Conservation (phyloP, 2,329 filamentous ascomycete species). For the Trichoderma aggressivum region DNA sequence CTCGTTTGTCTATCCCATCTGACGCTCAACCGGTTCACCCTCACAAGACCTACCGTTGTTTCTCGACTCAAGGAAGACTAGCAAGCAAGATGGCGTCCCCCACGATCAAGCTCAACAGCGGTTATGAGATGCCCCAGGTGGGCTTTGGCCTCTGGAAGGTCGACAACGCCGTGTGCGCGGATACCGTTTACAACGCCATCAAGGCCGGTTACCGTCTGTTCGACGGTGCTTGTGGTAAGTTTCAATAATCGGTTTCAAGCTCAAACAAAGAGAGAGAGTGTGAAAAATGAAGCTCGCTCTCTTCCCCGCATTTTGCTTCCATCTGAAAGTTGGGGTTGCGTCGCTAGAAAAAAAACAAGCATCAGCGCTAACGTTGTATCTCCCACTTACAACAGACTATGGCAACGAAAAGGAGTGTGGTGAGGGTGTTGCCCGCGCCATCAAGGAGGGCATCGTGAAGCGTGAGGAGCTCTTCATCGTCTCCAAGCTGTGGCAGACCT, state of each 20-base stretch:
- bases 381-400: constrained; percentile 56
- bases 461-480: constrained; percentile 88
- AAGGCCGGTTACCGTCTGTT: constrained; percentile 60
- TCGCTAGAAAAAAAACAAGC: not conserved
- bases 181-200: constrained; percentile 74
- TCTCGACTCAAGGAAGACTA: constrained; percentile 14
- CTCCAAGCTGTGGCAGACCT: constrained; percentile 90
- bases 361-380: not conserved
- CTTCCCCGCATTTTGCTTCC: not conserved
- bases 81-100: constrained; percentile 35
- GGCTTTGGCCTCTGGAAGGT: constrained; percentile 85
- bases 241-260: not conserved
- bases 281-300: not conserved
- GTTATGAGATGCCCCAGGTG: constrained; percentile 69
- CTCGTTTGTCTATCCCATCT: not conserved
- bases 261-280: not conserved
- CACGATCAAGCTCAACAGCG: constrained; percentile 61
- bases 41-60: not conserved
- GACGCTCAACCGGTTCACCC: not conserved
- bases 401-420: constrained; percentile 78
- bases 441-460: constrained; percentile 76
- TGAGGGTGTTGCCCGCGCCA: constrained; percentile 72
- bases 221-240: constrained; percentile 56
- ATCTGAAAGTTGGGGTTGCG: not conserved
- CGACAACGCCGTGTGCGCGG: constrained; percentile 66